These are phyloP conservation scores for Pharnaceum exiguum DNA, from an alignment of 148 eudicot genomes.

Conservation along the genomic window DNA sequence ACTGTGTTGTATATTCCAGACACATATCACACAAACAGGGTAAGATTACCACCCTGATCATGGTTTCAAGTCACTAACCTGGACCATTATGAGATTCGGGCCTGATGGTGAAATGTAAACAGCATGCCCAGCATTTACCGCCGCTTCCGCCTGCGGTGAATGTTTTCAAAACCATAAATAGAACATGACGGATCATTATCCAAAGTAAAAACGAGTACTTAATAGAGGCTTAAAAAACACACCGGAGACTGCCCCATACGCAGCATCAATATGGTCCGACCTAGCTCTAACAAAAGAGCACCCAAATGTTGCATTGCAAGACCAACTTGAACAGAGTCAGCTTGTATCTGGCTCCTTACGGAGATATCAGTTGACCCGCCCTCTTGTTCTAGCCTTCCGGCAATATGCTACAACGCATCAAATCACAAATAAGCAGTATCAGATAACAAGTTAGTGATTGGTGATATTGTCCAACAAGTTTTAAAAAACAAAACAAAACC, in stretches of 20 bases:
- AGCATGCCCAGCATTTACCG: conserved; percentile 88
- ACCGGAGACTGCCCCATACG: conserved; percentile 93
- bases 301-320: conserved; percentile 88
- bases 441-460: conserved; percentile 16
- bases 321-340: conserved; percentile 67
- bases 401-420: conserved; percentile 66
- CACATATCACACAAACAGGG: neutral
- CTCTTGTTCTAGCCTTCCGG: conserved; percentile 76
- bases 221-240: conserved; percentile 20
- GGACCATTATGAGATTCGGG: conserved; percentile 97
- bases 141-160: conserved; percentile 68
- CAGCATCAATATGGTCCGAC: conserved; percentile 74
- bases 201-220: neutral
- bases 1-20: neutral
- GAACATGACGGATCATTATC: neutral
- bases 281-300: conserved; percentile 90
- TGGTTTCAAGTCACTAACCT: conserved; percentile 45
- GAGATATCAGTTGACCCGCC: conserved; percentile 53
- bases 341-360: conserved; percentile 66
- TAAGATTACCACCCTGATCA: neutral
- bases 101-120: conserved; percentile 85
- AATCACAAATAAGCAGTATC: conserved; percentile 25
- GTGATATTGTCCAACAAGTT: neutral
- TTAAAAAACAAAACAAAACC: neutral
- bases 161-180: conserved; percentile 5